A percentile compares a stretch with the other conserved stretches of the same genome.
These are phyloP conservation scores for Filobasidium wieringae DNA, from an alignment of 768 basidiomycete species.

Conservation along the genomic window DNA sequence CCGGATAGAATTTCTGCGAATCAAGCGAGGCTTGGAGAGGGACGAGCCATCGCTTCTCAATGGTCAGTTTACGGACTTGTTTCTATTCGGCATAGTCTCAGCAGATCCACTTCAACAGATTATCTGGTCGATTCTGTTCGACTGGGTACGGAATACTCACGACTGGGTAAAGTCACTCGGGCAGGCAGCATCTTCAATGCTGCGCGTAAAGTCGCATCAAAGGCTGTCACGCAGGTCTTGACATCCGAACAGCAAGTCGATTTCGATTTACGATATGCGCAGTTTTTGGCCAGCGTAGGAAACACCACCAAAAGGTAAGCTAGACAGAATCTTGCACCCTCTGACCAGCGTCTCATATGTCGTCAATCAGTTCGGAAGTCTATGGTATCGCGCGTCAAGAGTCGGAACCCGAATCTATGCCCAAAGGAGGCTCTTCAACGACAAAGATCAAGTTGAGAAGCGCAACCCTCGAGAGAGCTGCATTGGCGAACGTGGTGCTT, in stretches of 20 bases:
- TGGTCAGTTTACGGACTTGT: conserved; percentile 19
- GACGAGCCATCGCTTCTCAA: conserved; percentile 47
- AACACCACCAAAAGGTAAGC: conserved; percentile 40
- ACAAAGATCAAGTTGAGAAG: conserved; percentile 54
- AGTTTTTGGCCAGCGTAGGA: conserved; percentile 52
- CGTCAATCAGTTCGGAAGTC: neutral
- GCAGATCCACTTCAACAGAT: conserved; percentile 39
- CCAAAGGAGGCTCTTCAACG: conserved; percentile 39
- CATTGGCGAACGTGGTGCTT: conserved; percentile 58
- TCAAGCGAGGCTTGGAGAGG: conserved; percentile 54
- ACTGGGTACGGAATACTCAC: conserved; percentile 66
- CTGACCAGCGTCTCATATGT: neutral
- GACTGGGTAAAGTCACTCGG: conserved; percentile 60
- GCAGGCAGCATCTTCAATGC: conserved; percentile 52
- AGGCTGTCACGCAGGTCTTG: conserved; percentile 27
- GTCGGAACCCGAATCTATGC: neutral
- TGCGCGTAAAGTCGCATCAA: conserved; percentile 8
- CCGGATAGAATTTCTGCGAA: conserved; percentile 57
- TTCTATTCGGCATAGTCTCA: neutral
- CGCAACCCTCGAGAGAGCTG: conserved; percentile 54
- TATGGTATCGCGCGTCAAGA: neutral
- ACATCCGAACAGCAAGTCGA: conserved; percentile 49
- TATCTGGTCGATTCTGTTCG: conserved; percentile 56
- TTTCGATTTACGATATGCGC: conserved; percentile 56
- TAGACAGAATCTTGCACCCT: neutral